phyloP scores from a whole-genome alignment of 73 alveolate species.

The Paramecium pentaurelia region DNA sequence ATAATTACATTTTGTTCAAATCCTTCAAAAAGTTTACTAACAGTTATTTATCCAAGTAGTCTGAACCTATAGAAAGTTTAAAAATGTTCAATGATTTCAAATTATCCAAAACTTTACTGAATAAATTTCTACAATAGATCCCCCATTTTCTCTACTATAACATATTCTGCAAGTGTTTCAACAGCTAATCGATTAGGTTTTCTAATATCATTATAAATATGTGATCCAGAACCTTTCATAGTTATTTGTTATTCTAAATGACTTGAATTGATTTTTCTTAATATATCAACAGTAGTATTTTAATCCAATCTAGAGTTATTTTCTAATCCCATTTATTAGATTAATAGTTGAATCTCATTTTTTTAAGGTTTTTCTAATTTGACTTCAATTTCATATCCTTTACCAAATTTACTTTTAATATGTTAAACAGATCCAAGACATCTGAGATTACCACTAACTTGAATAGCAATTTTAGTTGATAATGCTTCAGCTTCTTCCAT shows the following conservation, averaged over 20 bases:
- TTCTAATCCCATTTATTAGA: background rate
- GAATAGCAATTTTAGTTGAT: constrained; percentile 81
- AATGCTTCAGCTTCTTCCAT: constrained; percentile 91
- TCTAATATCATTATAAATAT: constrained; percentile 53
- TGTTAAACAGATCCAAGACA: constrained; percentile 84
- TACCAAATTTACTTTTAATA: constrained; percentile 84
- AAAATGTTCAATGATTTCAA: constrained; percentile 60
- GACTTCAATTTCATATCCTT: constrained; percentile 85
- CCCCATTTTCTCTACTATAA: constrained; percentile 49
- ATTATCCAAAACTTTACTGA: background rate
- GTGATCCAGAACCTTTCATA: constrained; percentile 50
- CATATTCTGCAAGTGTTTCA: constrained; percentile 48
- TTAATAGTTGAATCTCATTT: background rate
- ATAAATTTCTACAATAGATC: constrained; percentile 16
- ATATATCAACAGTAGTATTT: constrained; percentile 22
- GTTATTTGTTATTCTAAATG: background rate
- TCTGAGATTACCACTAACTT: constrained; percentile 86
- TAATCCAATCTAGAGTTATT: background rate
- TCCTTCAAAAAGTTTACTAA: constrained; percentile 55
- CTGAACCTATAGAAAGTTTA: constrained; percentile 58
- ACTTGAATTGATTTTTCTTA: background rate
- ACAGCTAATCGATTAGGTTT: constrained; percentile 22
- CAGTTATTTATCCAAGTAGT: constrained; percentile 31
- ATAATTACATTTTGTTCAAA: constrained; percentile 50
- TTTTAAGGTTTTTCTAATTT: constrained; percentile 59